phyloP scores from a whole-genome alignment of 768 basidiomycete species.

The Suillus occidentalis region DNA sequence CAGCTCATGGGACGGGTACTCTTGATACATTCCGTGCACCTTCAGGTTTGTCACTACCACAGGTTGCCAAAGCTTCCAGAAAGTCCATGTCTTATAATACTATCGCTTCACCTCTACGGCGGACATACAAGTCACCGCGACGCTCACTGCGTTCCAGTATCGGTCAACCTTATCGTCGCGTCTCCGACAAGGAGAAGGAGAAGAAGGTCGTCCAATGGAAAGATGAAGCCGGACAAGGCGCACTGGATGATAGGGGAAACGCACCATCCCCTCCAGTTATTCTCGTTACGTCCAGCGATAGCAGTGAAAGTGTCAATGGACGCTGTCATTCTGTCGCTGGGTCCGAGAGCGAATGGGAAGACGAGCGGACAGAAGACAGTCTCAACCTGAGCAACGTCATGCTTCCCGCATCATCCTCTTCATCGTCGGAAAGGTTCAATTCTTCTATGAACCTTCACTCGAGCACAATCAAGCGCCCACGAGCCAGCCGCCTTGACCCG shows the following conservation, averaged over 20 bases:
- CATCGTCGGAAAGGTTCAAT: constrained; percentile 33
- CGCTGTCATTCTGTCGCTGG: constrained; percentile 49
- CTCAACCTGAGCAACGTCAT: constrained; percentile 55
- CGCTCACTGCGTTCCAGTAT: constrained; percentile 70
- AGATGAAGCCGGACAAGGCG: constrained; percentile 83
- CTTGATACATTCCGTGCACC: constrained; percentile 49
- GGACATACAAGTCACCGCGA: constrained; percentile 59
- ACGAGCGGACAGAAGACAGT: constrained; percentile 83
- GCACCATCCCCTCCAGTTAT: constrained; percentile 20
- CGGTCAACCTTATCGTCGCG: constrained; percentile 59
- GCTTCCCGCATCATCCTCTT: constrained; percentile 28
- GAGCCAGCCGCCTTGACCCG: constrained; percentile 69
- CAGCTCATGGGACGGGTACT: constrained; percentile 36
- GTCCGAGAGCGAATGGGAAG: constrained; percentile 89
- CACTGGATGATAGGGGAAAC: constrained; percentile 62
- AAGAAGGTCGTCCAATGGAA: constrained; percentile 85
- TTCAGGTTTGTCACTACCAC: constrained; percentile 51
- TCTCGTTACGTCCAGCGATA: constrained; percentile 39
- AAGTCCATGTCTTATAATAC: constrained; percentile 44
- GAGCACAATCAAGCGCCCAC: constrained; percentile 42
- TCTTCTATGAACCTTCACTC: constrained; percentile 14
- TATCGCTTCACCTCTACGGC: constrained; percentile 48
- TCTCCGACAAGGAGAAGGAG: constrained; percentile 62
- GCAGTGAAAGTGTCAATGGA: constrained; percentile 26
- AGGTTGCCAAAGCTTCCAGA: constrained; percentile 40